Base-by-base conservation (phyloP, 495 filamentous ascomycete species). In the Astrocystis sublimbata region DNA sequence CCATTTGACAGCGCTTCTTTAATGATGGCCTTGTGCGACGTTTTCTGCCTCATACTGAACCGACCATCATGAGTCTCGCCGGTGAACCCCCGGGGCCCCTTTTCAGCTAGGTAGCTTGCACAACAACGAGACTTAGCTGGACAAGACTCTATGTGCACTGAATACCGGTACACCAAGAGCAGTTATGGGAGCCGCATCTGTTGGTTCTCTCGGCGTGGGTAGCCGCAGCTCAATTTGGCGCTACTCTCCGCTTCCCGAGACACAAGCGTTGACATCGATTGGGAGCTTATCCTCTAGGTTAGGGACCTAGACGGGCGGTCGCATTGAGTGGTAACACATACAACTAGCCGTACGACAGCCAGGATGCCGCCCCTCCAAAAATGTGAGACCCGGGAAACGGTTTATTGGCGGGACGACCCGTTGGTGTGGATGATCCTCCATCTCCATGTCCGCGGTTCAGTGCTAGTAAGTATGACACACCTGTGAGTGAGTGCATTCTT, bases 381-480 rank as follows among this genome's bases (percentile, higher is more conserved):
- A 55, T 15, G 28, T 56, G 51, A 56, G 60, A 54, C 42, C 60
- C 60, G 51, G 47, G 60, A 49, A 56, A 62, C 23, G 60, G 41
- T 62, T 56, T 45, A 62, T 62, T 62, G 60, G 60, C 60, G 60
- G 60, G 51, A 62, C 50, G 60, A 41, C 51, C 60, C 60, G 60
- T 41, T 53, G 60, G 60, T 53, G 60, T 62, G 60, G 60, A 62
- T 62, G n/a, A 56, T 62, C 50, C 51, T n/a, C 51, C 31, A 36
- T 49, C 50, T 53, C 21, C 19, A 8, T 53, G 6, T 61, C 26
- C 53, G 49, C 40, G 33, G 26, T 30, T 24, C 26, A 24, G 28
- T 36, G 15, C 28, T 35, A 36, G 6, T 15, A 31, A n/a, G n/a
- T n/a, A n/a, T n/a, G n/a, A n/a, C n/a, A 45, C 17, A 52, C 7